These are phyloP conservation scores for Apiospora rasikravindrae DNA, from an alignment of 2,329 filamentous ascomycete genomes.

Conservation along the genomic window DNA sequence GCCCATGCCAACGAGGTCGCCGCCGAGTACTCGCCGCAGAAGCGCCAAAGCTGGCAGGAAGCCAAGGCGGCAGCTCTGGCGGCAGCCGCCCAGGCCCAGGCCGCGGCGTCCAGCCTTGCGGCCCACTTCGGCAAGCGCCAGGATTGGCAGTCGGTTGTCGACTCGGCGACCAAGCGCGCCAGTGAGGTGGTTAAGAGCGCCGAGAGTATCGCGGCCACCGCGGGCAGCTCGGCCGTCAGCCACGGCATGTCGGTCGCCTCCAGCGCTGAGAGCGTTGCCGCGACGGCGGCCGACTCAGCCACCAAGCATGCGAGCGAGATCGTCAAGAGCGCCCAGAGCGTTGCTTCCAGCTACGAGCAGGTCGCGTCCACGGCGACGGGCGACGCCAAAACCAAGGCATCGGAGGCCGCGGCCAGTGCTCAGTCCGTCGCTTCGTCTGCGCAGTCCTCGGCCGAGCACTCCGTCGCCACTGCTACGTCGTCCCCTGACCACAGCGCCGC, in stretches of 20 bases:
- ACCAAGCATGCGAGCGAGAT: conserved; percentile 27
- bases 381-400: conserved; percentile 24
- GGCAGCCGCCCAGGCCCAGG: not conserved
- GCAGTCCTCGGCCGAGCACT: not conserved
- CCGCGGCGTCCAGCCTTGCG: not conserved
- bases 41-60: not conserved
- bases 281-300: conserved; percentile 25
- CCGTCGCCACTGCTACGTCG: not conserved
- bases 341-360: conserved; percentile 31
- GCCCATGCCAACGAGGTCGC: conserved; percentile 24
- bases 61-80: not conserved
- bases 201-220: conserved; percentile 26
- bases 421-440: not conserved
- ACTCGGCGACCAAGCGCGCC: conserved; percentile 27
- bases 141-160: conserved; percentile 29
- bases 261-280: conserved; percentile 26
- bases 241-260: conserved; percentile 24
- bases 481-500: not conserved
- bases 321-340: conserved; percentile 29
- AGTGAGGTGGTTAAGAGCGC: conserved; percentile 23
- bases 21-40: conserved; percentile 16
- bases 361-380: conserved; percentile 24
- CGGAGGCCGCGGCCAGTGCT: conserved; percentile 5
- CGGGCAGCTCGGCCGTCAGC: conserved; percentile 24
- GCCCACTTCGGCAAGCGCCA: conserved; percentile 22